phyloP scores from a whole-genome alignment of 306 rosid species.

The Citrullus amarus region DNA sequence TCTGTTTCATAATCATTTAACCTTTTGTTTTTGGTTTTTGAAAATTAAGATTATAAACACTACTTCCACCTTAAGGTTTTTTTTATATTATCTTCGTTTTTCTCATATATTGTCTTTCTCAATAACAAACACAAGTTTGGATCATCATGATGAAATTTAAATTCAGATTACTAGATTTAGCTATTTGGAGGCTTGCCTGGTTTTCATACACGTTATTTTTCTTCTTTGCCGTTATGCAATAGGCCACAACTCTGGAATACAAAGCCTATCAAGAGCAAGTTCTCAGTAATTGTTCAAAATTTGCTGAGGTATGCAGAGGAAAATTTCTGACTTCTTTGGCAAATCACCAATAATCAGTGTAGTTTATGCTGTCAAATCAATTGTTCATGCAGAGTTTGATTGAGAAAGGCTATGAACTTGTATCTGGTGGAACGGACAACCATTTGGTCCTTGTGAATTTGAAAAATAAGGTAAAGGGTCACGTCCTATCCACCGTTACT shows the following conservation, averaged over 20 bases:
- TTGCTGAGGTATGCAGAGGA: conserved; percentile 52
- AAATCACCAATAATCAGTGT: neutral
- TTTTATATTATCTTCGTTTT: no score
- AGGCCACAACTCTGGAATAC: conserved; percentile 79
- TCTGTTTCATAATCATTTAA: no score
- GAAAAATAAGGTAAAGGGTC: conserved; percentile 56
- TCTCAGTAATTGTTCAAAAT: conserved; percentile 53
- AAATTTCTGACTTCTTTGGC: neutral
- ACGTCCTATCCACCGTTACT: conserved; percentile 14
- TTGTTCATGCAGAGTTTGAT: conserved; percentile 55
- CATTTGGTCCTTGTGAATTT: conserved; percentile 81
- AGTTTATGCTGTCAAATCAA: neutral
- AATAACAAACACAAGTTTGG: neutral
- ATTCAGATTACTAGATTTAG: neutral
- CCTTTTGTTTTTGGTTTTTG: no score
- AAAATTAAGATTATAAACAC: no score
- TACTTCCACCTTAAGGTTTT: no score
- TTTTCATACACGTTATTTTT: neutral
- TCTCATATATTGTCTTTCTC: neutral
- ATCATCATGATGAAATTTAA: conserved; percentile 4
- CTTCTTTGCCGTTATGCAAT: neutral
- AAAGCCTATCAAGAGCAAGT: conserved; percentile 87
- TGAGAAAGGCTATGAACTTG: conserved; percentile 74
- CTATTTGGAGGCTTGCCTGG: neutral
- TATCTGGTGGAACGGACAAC: conserved; percentile 95